phyloP scores from a whole-genome alignment of 768 basidiomycete species.

The Naganishia onofrii region DNA sequence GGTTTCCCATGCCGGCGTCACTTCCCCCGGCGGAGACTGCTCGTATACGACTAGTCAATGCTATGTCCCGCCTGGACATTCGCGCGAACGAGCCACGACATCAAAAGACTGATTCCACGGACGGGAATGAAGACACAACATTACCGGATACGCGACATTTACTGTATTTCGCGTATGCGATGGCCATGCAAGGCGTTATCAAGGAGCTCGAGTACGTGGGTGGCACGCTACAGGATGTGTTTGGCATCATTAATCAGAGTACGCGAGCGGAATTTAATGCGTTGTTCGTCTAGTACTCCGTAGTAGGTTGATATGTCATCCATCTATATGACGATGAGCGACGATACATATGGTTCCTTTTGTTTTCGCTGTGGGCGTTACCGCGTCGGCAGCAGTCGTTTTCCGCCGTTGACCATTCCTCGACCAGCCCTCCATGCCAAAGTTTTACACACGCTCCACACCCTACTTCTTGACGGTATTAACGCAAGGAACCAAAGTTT shows the following conservation, averaged over 20 bases:
- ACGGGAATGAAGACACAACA: conserved; percentile 53
- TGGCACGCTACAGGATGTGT: conserved; percentile 74
- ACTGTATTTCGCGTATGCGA: conserved; percentile 87
- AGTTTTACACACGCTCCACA: neutral
- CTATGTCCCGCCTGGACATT: conserved; percentile 78
- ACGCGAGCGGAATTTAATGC: conserved; percentile 73
- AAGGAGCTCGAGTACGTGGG: conserved; percentile 82
- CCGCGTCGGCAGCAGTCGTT: neutral
- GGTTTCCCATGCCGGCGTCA: conserved; percentile 88
- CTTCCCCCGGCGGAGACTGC: conserved; percentile 88
- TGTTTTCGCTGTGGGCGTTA: no score
- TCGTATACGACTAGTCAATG: conserved; percentile 74
- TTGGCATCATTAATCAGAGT: conserved; percentile 84
- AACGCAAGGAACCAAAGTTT: neutral
- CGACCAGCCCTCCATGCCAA: neutral
- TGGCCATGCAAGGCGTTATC: conserved; percentile 89
- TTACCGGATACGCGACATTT: conserved; percentile 68
- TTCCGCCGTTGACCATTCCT: neutral
- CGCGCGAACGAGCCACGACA: neutral
- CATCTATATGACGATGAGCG: no score
- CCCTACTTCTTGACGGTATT: neutral
- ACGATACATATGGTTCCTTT: no score
- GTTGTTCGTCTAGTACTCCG: conserved; percentile 57
- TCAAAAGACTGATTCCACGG: conserved; percentile 75
- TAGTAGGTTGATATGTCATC: no score